Base-by-base conservation (phyloP, 2,329 filamentous ascomycete species). In the Immersiporthe knoxdaviesiana region DNA sequence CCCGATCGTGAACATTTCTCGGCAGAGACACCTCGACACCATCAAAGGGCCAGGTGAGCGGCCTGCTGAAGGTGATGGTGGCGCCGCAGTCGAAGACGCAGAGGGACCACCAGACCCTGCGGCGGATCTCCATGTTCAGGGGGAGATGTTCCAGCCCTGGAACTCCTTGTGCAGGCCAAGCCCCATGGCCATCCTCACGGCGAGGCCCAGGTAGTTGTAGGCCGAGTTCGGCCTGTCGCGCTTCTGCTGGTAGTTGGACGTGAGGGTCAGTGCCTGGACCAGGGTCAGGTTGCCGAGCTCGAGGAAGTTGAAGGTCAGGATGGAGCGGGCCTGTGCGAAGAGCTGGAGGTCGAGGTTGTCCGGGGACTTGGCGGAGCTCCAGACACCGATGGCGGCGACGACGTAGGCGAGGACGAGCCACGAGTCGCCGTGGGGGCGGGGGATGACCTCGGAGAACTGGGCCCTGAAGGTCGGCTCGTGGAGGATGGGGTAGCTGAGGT, bases 171-270 rank as follows among this genome's bases (percentile, higher is more conserved):
- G 83, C 3, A 86, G 76, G 0, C 84, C 83, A 5, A 86, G 74
- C 0, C 83, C 82, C 63, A 84, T 80, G 16, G 82, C 83, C 78
- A 85, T 81, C n/a, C 83, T 77, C 39, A 83, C 78, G 6, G 83
- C 84, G 18, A 84, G 77, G 1, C 83, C 83, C 44, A 84, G 78
- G 59, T 82, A 83, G 71, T 84, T 85, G 71, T 83, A 85, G 0
- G 83, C 83, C 0, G 83, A 83, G 70, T 86, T 86, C 3, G 84
- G 83, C 50, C 82, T 80, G 72, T 85, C 81, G 39, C 81, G 77
- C 72, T 85, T 85, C 72, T 85, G 83, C 60, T 74, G 73, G 68
- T 77, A 77, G 47, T 79, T 79, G 27, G 74, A 74, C 32, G 76
- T 73, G 5, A 79, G 73, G 1, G 74, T 74, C 16, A 79, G 72